Evolutionary conservation across 2,329 filamentous ascomycete genomes (phyloP).

Genomic region (Shiraia sp.): DNA sequence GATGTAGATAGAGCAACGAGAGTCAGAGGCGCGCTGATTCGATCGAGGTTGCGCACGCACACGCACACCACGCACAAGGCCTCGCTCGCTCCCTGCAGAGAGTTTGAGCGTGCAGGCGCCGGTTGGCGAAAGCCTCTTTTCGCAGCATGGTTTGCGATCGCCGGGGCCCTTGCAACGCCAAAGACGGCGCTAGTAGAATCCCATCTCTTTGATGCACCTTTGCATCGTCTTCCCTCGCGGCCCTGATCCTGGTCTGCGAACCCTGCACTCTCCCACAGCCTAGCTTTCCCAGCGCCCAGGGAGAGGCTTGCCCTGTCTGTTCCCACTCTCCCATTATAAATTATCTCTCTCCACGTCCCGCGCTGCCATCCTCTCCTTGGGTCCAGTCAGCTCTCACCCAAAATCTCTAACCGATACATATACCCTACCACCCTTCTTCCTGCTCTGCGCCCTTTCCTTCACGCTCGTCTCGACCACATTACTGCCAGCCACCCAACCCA

Average conservation of each 20-base stretch:
- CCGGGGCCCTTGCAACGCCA: conserved; percentile 16
- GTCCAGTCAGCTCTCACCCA: conserved; percentile 12
- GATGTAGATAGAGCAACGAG: too few relatives aligned
- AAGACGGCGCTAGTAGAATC: conserved; percentile 4
- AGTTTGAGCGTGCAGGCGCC: too few relatives aligned
- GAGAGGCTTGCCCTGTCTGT: conserved; percentile 13
- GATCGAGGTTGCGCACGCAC: too few relatives aligned
- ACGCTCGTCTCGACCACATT: too few relatives aligned
- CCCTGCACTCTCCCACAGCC: conserved; percentile 14
- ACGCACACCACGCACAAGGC: too few relatives aligned
- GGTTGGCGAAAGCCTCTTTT: background rate
- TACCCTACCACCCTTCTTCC: background rate
- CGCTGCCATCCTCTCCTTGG: conserved; percentile 9
- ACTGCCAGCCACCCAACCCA: too few relatives aligned
- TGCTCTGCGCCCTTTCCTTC: too few relatives aligned
- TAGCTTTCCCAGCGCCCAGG: conserved; percentile 8
- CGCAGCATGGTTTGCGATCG: conserved; percentile 10
- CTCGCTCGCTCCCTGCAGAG: too few relatives aligned
- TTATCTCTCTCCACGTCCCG: conserved; percentile 22
- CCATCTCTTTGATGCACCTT: too few relatives aligned
- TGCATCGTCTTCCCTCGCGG: conserved; percentile 14
- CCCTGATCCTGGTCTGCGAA: conserved; percentile 18
- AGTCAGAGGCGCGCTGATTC: too few relatives aligned
- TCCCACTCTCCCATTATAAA: conserved; percentile 14
- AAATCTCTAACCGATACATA: background rate